phyloP scores from a whole-genome alignment of 495 filamentous ascomycete genomes.

The Trichoderma virens region DNA sequence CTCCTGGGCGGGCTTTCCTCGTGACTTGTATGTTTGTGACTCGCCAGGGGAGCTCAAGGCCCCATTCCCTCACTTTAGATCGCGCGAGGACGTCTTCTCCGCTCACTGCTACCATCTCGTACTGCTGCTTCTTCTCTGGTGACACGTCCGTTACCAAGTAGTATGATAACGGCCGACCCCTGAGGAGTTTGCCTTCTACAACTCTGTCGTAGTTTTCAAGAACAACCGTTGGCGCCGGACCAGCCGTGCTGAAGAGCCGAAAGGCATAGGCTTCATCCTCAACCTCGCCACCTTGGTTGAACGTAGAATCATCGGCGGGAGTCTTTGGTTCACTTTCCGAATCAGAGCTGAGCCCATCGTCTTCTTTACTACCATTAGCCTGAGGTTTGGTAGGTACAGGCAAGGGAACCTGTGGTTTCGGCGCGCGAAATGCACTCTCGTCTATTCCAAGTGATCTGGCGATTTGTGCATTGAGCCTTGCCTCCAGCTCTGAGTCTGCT shows the following conservation, averaged over 20 bases:
- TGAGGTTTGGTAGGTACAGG: not conserved
- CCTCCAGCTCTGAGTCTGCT: slow-evolving; percentile 24
- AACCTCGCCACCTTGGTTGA: slow-evolving; percentile 12
- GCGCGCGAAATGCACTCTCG: slow-evolving; percentile 12
- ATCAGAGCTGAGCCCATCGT: slow-evolving; percentile 12
- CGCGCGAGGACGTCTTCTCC: slow-evolving; percentile 34
- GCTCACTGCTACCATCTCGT: slow-evolving; percentile 34
- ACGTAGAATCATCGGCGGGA: not conserved
- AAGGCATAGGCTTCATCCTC: slow-evolving; percentile 38
- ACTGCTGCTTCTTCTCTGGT: slow-evolving; percentile 22
- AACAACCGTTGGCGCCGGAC: slow-evolving; percentile 27
- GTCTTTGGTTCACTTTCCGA: slow-evolving; percentile 12
- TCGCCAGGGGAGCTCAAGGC: slow-evolving; percentile 48
- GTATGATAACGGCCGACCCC: slow-evolving; percentile 33
- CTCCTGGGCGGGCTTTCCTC: slow-evolving; percentile 8
- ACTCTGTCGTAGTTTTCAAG: slow-evolving; percentile 18
- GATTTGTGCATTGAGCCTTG: slow-evolving; percentile 34
- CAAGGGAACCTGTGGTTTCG: not conserved
- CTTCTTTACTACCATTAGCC: slow-evolving; percentile 7
- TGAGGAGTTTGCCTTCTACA: slow-evolving; percentile 30
- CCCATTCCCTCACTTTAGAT: slow-evolving; percentile 39
- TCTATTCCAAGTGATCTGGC: slow-evolving; percentile 31
- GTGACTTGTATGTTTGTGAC: slow-evolving; percentile 31
- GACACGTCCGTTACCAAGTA: slow-evolving; percentile 35
- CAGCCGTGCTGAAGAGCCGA: slow-evolving; percentile 42